Evolutionary conservation across 1,284 basidiomycete genomes (phyloP), one percentile per base, ranked within the genome.

Genomic region (Phlebopus sp.): DNA sequence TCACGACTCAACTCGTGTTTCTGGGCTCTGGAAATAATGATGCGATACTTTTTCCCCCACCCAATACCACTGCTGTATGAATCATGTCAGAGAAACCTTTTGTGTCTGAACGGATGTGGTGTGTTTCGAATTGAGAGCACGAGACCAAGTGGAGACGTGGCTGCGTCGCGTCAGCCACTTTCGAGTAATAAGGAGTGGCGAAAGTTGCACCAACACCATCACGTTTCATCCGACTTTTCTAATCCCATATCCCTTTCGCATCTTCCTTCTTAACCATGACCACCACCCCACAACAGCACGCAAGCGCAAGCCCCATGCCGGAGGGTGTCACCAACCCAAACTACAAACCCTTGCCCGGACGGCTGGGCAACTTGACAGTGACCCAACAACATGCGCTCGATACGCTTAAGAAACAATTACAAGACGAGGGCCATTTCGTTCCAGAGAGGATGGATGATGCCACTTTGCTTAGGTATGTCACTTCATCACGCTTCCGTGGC

Each of bases 361-460:
- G 87, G 44, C 73, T 92, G 34, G 93, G 93, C 19, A 92, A 96
- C 70, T 79, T 97, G 56, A 82, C 81, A n/a, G 68, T 77, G 9
- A 58, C 72, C 4, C 90, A 96, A 65, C 76, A 82, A 55, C 76
- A 84, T 53, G 78, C 82, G 6, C 83, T 97, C 47, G 79, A 84
- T 36, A 81, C 83, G 59, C 76, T 95, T 64, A 82, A 79, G 68
- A 73, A 78, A 63, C 77, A 89, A 65, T 71, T 92, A 50, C 65
- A 78, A 59, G 78, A 76, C 4, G 83, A 83, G 60, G 81, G 76
- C 1, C 60, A 62, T 36, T 86, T 85, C 59, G 84, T 82, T 2
- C 71, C 75, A 51, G 82, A 87, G 67, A 74, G 84, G 53, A 91
- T 90, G 80, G 84, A 90, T 64, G 92, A 96, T 71, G 75, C 84